phyloP scores from a whole-genome alignment of 2,329 filamentous ascomycete species.

The Fusarium algeriense region DNA sequence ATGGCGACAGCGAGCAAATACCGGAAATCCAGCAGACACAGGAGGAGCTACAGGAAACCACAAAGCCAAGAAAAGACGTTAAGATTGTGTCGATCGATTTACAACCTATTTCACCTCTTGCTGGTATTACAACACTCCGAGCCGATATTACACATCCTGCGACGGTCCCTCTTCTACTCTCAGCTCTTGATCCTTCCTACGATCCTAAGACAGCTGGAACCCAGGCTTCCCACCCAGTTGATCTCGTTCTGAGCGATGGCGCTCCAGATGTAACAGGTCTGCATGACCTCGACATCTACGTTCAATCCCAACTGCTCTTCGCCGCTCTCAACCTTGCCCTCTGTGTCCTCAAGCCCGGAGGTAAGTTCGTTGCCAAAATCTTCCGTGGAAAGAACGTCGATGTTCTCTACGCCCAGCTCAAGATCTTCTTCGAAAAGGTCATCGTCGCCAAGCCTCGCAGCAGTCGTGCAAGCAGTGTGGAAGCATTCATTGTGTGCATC shows the following conservation, averaged over 20 bases:
- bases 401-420: conserved; percentile 91
- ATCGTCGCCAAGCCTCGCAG: conserved; percentile 93
- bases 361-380: conserved; percentile 98
- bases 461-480: conserved; percentile 94
- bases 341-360: conserved; percentile 90
- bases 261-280: conserved; percentile 96
- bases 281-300: conserved; percentile 97
- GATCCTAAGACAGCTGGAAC: conserved; percentile 57
- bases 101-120: conserved; percentile 93
- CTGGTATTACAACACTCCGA: conserved; percentile 90
- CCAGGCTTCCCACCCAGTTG: conserved; percentile 80
- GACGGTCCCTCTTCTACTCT: conserved; percentile 88
- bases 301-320: conserved; percentile 95
- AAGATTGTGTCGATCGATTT: conserved; percentile 97
- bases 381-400: conserved; percentile 97
- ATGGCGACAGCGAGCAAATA: conserved; percentile 39
- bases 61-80: conserved; percentile 73
- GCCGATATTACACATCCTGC: conserved; percentile 98
- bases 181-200: conserved; percentile 82
- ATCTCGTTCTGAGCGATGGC: conserved; percentile 94
- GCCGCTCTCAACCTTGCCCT: conserved; percentile 93
- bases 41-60: conserved; percentile 46
- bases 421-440: conserved; percentile 86
- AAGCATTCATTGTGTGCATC: conserved; percentile 96
- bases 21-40: conserved; percentile 20